Percentiles rank a stretch among this genome's conserved stretches.
Evolutionary conservation across 1,139 yeast genomes (phyloP).

Genomic region (Arxiozyma heterogenica): DNA sequence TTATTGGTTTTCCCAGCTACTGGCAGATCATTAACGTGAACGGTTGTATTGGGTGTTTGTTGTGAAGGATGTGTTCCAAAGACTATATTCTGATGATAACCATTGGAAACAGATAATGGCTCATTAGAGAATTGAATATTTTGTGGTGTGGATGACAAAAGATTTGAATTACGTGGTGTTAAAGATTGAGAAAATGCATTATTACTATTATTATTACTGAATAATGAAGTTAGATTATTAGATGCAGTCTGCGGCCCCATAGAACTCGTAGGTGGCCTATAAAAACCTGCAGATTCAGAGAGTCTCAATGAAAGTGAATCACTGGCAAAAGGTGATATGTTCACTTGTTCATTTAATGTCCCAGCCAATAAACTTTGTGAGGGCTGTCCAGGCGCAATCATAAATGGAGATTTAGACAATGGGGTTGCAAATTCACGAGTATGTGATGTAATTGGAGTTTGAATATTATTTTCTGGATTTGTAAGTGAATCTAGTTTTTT

Average conservation of each 20-base stretch:
- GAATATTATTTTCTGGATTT: not conserved
- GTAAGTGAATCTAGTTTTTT: not conserved
- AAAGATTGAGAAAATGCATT: constrained; percentile 4
- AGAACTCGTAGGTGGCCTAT: not conserved
- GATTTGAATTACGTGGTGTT: constrained; percentile 6
- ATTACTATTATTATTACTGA: not conserved
- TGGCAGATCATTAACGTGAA: not conserved
- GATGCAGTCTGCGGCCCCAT: constrained; percentile 1
- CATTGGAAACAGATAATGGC: not conserved
- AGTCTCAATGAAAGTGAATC: constrained; percentile 6
- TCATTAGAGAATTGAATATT: constrained; percentile 1
- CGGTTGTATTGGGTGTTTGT: not conserved
- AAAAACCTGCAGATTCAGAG: not conserved
- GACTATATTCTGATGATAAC: not conserved
- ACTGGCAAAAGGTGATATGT: constrained; percentile 9
- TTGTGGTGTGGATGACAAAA: constrained; percentile 3
- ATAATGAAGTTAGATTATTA: constrained; percentile 2
- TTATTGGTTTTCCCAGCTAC: not conserved
- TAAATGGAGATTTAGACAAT: constrained; percentile 5
- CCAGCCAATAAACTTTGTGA: constrained; percentile 15
- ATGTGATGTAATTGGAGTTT: constrained; percentile 1
- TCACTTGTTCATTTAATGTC: constrained; percentile 11
- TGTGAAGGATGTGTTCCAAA: not conserved
- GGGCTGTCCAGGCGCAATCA: constrained; percentile 6
- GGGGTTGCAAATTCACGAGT: constrained; percentile 4